phyloP scores from a whole-genome alignment of 2,329 filamentous ascomycete genomes.

The Dothideomycetes sp. region DNA sequence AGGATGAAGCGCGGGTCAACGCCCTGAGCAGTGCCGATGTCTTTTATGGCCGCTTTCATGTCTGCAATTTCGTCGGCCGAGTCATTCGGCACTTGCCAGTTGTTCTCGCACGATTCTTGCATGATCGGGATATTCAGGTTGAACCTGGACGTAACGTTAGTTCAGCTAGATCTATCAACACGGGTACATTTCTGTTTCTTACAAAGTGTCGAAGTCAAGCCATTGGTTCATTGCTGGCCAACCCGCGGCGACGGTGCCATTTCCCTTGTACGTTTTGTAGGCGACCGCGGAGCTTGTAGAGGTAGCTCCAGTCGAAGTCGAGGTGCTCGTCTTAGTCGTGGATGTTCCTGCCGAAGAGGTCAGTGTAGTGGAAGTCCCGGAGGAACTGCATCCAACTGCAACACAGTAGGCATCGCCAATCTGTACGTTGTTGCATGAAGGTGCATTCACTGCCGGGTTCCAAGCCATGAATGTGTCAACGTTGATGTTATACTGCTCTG shows the following conservation, averaged over 20 bases:
- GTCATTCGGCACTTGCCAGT: constrained; percentile 24
- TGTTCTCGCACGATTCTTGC: constrained; percentile 23
- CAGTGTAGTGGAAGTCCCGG: background rate
- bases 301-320: constrained; percentile 1
- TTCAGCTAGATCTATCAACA: background rate
- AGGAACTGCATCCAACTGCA: constrained; percentile 9
- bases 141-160: constrained; percentile 17
- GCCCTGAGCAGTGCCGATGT: constrained; percentile 17
- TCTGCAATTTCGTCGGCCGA: constrained; percentile 24
- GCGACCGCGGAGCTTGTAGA: constrained; percentile 5
- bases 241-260: constrained; percentile 23
- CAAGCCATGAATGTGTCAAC: constrained; percentile 15
- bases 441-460: constrained; percentile 16
- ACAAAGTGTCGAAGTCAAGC: constrained; percentile 25
- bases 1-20: constrained; percentile 32
- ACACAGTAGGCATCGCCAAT: constrained; percentile 17
- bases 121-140: constrained; percentile 24
- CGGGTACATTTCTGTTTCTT: constrained; percentile 1
- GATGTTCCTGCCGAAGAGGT: constrained; percentile 1
- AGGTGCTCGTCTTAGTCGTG: constrained; percentile 3
- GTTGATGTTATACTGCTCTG: constrained; percentile 11
- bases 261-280: constrained; percentile 22
- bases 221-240: constrained; percentile 26
- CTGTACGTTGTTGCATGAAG: constrained; percentile 13
- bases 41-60: constrained; percentile 26